Percentiles rank a stretch among this genome's conserved stretches.
phyloP scores from a whole-genome alignment of 2,329 filamentous ascomycete genomes.

The Beauveria sp. region DNA sequence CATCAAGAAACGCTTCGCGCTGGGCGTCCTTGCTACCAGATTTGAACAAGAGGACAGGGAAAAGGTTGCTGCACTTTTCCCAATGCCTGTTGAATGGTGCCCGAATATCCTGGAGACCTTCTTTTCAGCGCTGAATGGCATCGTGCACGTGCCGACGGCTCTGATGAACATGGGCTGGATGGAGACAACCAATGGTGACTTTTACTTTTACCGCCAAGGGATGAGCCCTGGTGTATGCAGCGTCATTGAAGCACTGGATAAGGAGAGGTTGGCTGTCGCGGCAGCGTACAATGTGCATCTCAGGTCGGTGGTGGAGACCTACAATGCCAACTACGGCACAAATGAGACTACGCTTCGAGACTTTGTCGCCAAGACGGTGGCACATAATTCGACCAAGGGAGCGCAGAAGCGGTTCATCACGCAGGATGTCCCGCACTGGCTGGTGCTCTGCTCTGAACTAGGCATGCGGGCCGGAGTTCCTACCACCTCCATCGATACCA shows the following conservation, averaged over 20 bases:
- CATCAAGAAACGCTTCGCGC: constrained; percentile 10
- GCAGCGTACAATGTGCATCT: background rate
- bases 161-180: constrained; percentile 14
- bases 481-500: constrained; percentile 9
- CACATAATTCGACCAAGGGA: constrained; percentile 13
- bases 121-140: constrained; percentile 12
- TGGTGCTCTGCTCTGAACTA: constrained; percentile 8
- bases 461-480: background rate
- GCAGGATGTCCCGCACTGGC: constrained; percentile 10
- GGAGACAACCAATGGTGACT: constrained; percentile 13
- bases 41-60: background rate
- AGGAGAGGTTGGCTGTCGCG: constrained; percentile 8
- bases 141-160: constrained; percentile 13
- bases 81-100: constrained; percentile 12
- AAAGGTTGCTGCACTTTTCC: background rate
- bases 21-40: background rate
- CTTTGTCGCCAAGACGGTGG: constrained; percentile 9
- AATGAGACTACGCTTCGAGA: constrained; percentile 2
- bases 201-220: constrained; percentile 14
- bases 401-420: constrained; percentile 5
- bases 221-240: constrained; percentile 13
- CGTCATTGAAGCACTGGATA: constrained; percentile 10
- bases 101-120: constrained; percentile 10
- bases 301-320: background rate
- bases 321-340: constrained; percentile 5